Evolutionary conservation across 352 stramenopile genomes (phyloP).

Genomic region (Globisporangium perplexum): DNA sequence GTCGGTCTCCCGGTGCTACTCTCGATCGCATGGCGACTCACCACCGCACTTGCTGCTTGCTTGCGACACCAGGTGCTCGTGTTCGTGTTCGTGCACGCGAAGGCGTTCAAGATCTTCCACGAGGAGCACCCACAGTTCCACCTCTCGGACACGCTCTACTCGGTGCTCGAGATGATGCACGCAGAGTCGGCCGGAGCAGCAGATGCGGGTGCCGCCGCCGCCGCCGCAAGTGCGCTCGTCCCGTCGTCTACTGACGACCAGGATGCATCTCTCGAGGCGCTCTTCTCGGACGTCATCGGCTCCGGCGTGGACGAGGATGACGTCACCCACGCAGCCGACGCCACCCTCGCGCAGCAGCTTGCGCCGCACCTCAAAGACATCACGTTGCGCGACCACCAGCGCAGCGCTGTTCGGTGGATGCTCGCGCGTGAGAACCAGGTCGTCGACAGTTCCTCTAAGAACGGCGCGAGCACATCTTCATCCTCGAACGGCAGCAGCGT

Average conservation of each 20-base stretch:
- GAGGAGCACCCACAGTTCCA: conserved; percentile 54
- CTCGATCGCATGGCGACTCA: not conserved
- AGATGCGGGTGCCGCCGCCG: not conserved
- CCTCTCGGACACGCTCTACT: conserved; percentile 58
- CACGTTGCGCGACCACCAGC: conserved; percentile 74
- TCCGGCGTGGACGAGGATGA: conserved; percentile 13
- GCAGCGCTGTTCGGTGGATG: conserved; percentile 84
- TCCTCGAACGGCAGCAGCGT: conserved; percentile 2
- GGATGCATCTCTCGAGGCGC: conserved; percentile 42
- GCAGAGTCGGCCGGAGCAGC: not conserved
- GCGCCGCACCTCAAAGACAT: conserved; percentile 51
- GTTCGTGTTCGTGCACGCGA: conserved; percentile 52
- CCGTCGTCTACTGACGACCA: conserved; percentile 12
- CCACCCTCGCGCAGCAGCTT: conserved; percentile 32
- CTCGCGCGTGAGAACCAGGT: conserved; percentile 65
- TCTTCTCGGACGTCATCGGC: conserved; percentile 64
- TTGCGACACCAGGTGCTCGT: conserved; percentile 23
- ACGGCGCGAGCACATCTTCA: not conserved
- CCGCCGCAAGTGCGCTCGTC: not conserved
- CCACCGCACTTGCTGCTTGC: not conserved
- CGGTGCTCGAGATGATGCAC: conserved; percentile 45
- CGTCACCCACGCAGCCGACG: conserved; percentile 5
- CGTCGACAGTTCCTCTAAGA: conserved; percentile 6
- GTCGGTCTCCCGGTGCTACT: not conserved
- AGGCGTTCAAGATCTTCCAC: conserved; percentile 60